Percentiles rank a stretch among this genome's conserved stretches.
Evolutionary conservation across 2,329 filamentous ascomycete species (phyloP).

Genomic region (Fusarium sp.): DNA sequence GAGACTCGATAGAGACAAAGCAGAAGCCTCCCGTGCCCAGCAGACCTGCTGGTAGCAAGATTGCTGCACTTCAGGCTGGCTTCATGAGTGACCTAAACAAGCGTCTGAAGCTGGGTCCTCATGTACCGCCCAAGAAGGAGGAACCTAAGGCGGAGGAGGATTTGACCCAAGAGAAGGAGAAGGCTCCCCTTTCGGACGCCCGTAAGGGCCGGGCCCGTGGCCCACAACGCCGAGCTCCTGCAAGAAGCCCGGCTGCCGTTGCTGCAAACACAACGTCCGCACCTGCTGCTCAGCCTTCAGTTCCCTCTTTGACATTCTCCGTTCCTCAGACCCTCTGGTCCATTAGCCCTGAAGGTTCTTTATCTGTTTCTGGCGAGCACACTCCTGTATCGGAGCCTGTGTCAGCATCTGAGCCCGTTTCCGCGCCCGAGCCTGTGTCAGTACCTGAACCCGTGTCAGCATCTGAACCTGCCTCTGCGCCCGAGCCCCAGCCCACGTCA

Average conservation of each 20-base stretch:
- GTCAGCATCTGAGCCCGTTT: background rate
- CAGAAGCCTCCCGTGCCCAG: conserved; percentile 84
- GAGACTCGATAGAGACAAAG: conserved; percentile 64
- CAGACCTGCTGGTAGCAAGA: conserved; percentile 83
- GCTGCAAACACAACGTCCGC: conserved; percentile 32
- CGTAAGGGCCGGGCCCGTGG: conserved; percentile 91
- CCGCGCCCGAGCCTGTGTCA: background rate
- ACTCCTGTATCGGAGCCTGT: conserved; percentile 27
- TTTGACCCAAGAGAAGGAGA: conserved; percentile 69
- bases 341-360: conserved; percentile 61
- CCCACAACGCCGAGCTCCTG: conserved; percentile 79
- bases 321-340: conserved; percentile 62
- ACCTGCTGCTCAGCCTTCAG: conserved; percentile 49
- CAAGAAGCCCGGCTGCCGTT: conserved; percentile 58
- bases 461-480: background rate
- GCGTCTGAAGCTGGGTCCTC: conserved; percentile 86
- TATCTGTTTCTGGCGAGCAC: conserved; percentile 46
- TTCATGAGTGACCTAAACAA: conserved; percentile 96
- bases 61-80: conserved; percentile 88
- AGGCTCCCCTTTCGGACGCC: conserved; percentile 85
- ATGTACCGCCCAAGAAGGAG: conserved; percentile 76
- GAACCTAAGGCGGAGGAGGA: conserved; percentile 70
- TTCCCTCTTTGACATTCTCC: conserved; percentile 60
- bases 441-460: conserved; percentile 3
- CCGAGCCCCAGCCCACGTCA: conserved; percentile 5